A percentile compares a stretch with the other conserved stretches of the same genome.
phyloP scores from a whole-genome alignment of 129 eudicot species.

The Tanacetum coccineum region DNA sequence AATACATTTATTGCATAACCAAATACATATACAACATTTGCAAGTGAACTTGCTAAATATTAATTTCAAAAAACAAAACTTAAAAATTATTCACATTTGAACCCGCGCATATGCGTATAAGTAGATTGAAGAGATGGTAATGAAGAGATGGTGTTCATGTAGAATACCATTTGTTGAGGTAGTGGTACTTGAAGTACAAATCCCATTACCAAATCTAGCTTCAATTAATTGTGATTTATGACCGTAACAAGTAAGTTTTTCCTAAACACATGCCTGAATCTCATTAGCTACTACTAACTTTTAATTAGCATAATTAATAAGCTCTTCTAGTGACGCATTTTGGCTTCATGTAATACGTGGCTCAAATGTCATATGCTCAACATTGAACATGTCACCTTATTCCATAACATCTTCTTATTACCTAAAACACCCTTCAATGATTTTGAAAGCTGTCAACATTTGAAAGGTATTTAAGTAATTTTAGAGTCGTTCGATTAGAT shows the following conservation, averaged over 20 bases:
- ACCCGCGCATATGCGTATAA: too few species aligned
- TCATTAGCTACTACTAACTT: slow-evolving; percentile 49
- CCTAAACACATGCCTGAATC: slow-evolving; percentile 42
- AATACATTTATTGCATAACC: too few species aligned
- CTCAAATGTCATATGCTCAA: slow-evolving; percentile 30
- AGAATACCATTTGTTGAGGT: slow-evolving; percentile 34
- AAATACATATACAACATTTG: too few species aligned
- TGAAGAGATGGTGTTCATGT: slow-evolving; percentile 12
- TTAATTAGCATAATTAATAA: slow-evolving; percentile 23
- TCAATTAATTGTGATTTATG: slow-evolving; percentile 31
- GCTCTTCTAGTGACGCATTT: slow-evolving; percentile 34
- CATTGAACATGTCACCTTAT: slow-evolving; percentile 40
- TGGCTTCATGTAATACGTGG: slow-evolving; percentile 55
- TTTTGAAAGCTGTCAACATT: too few species aligned
- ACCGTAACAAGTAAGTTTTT: slow-evolving; percentile 46
- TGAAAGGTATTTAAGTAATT: slow-evolving; percentile 31
- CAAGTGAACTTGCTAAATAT: too few species aligned
- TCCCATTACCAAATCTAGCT: slow-evolving; percentile 35
- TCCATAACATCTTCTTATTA: slow-evolving; percentile 29
- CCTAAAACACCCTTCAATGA: slow-evolving; percentile 35
- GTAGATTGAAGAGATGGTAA: too few species aligned
- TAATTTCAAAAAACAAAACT: too few species aligned
- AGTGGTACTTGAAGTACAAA: slow-evolving; percentile 30
- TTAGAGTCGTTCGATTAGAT: neutral
- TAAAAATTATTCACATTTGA: too few species aligned